Evolutionary conservation across 164 flowering plant species (phyloP).

Genomic region (Stephania japonica): DNA sequence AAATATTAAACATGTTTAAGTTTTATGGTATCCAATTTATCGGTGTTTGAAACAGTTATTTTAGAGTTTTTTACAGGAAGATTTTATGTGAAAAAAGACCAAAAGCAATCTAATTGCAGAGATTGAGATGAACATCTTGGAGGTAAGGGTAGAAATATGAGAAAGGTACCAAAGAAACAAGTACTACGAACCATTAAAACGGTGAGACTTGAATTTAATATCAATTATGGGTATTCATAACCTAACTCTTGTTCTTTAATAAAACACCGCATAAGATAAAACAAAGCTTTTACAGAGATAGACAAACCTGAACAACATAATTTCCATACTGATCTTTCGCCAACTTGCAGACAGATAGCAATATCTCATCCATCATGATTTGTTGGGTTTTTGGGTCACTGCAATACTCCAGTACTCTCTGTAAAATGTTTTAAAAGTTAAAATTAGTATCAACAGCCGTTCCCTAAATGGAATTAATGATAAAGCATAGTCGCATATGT

Average conservation of each 20-base stretch:
- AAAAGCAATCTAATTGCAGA: background rate
- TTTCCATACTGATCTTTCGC: slow-evolving; percentile 99
- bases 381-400: slow-evolving; percentile 66
- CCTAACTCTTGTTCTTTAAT: too few relatives aligned
- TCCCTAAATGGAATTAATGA: background rate
- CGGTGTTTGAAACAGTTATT: background rate
- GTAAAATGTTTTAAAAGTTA: slow-evolving; percentile 4
- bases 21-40: background rate
- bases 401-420: slow-evolving; percentile 93
- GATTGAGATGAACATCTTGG: background rate
- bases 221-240: too few relatives aligned
- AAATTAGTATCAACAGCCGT: slow-evolving; percentile 4
- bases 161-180: too few relatives aligned
- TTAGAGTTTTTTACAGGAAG: background rate
- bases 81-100: background rate
- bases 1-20: too few relatives aligned
- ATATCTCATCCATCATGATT: slow-evolving; percentile 87
- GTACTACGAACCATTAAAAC: too few relatives aligned
- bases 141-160: background rate
- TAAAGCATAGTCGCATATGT: background rate
- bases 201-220: too few relatives aligned
- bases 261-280: background rate
- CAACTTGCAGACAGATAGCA: slow-evolving; percentile 70
- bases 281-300: background rate
- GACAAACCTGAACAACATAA: slow-evolving; percentile 94